Base-by-base conservation (phyloP, 805 yeast species). In the Candida andamanensis region DNA sequence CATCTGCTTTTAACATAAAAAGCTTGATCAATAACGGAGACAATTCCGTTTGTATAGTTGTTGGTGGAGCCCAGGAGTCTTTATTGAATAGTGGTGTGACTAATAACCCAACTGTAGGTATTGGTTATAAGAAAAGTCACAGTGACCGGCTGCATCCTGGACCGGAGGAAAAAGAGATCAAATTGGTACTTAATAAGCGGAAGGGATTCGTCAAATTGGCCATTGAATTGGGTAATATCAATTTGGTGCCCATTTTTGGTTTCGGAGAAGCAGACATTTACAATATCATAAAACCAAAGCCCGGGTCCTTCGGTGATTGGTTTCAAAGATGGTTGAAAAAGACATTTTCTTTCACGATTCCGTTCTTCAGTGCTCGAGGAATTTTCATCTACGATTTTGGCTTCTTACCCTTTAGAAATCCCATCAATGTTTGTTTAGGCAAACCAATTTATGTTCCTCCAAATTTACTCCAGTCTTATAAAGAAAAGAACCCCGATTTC, bases 41-140 rank as follows among this genome's bases (percentile, higher is more conserved):
- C 42, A 79, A 76, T 45, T 83, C 95, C 2, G 81, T 89, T 9
- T 83, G 90, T 40, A 79, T 92, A 36, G 97, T 92, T 1, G 79
- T 92, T 15, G 98, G 98, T 2, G 98, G 98, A 0, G 97, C 97
- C 0, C 83, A 86, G 38, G 98, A 92, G 49, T 78, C 94, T 1
- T 63, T 92, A 22, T 54, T 85, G 17, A 65, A 65, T 39, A 53
- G 57, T 28, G 58, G 61, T 42, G 67, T 65, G 10, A 57, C 62
- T 1, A 42, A 45, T 6, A 42, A 49, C 23, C 46, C 47, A n/a
- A 49, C 55, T 14, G 54, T 62, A 1, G 69, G 68, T 4, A 52
- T 52, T 22, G 67, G 67, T 2, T 61, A 57, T 39, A 23, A 35
- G 12, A 20, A 17, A 4, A 10, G 7, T 41, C 45, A 13, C 10